Evolutionary conservation across 768 basidiomycete genomes (phyloP), one percentile per base, ranked within the genome.

Genomic region (Mycena maculata): DNA sequence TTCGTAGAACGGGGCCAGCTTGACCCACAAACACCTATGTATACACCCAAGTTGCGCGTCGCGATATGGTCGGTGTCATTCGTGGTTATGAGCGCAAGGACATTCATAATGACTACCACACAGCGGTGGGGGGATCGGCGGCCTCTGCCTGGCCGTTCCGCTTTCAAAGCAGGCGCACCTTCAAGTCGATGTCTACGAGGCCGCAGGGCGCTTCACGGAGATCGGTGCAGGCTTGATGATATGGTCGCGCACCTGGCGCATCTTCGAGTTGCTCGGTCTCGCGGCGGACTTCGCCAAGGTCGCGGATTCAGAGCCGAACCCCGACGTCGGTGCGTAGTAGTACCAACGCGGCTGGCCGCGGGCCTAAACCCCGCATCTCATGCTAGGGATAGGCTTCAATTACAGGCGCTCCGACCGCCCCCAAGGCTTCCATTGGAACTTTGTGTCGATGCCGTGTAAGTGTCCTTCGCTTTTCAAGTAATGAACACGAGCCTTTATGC

Each of bases 191-290:
- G 65, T 87, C 5, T 87, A 87, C 65, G 87, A 87, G 75, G 79
- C 84, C 5, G 79, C 85, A 1, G 79, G 73, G 5, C 78, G 78
- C 23, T 84, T 86, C 74, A 82, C 76, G 52, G 85, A 87, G 67
- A 85, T 86, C 31, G 85, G 85, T 8, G 86, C 86, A 4, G 86
- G 73, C 47, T 85, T 76, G 47, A 82, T 74, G 76, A 79, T 86
- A 7, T 85, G 85, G 86, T 72, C 73, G 11, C 76, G 84, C 41
- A 85, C 85, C 10, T 84, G 83, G 82, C 75, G 74, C 7, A 77
- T 85, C n/a, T 69, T 87, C 66, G 74, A 80, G 28, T 71, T 74
- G 15, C 82, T 88, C 52, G 85, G 82, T 1, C 65, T 87, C 23
- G 76, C 73, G 6, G 30, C 60, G 18, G 70, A 77, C 27, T 80